Conservation (phyloP, 225 moss, liverwort and hornwort species). For the Pseudoscleropodium purum region DNA sequence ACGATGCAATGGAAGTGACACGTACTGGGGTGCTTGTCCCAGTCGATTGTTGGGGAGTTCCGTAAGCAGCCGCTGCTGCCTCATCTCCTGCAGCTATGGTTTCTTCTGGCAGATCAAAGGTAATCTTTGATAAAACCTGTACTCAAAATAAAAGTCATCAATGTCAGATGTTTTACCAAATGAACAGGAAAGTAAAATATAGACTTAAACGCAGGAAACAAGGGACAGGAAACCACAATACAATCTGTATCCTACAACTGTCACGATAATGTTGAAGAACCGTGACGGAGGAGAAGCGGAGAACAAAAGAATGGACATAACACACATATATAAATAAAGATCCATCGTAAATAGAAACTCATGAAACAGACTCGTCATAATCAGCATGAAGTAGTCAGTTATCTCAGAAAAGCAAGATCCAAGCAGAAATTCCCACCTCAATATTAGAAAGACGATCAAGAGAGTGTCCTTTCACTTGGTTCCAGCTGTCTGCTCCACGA, state of each 20-base stretch:
- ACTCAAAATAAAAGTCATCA: background rate
- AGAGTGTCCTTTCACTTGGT: slow-evolving; percentile 84
- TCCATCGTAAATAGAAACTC: background rate
- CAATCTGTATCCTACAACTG: background rate
- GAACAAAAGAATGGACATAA: background rate
- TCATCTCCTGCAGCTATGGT: slow-evolving; percentile 92
- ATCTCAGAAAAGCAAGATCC: background rate
- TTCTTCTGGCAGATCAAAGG: slow-evolving; percentile 96
- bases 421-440: slow-evolving; percentile 40
- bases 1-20: background rate
- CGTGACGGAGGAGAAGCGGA: background rate
- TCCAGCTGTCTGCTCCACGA: slow-evolving; percentile 98
- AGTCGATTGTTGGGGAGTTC: slow-evolving; percentile 68
- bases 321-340: background rate
- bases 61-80: slow-evolving; percentile 70
- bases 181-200: background rate
- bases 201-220: background rate
- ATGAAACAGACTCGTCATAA: background rate
- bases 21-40: slow-evolving; percentile 61
- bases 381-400: background rate
- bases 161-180: background rate
- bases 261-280: background rate
- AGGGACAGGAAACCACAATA: background rate
- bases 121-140: slow-evolving; percentile 78
- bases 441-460: slow-evolving; percentile 82